These are phyloP conservation scores for Aureobasidium subglaciale DNA, from an alignment of 2,329 filamentous ascomycete species.

Conservation along the genomic window DNA sequence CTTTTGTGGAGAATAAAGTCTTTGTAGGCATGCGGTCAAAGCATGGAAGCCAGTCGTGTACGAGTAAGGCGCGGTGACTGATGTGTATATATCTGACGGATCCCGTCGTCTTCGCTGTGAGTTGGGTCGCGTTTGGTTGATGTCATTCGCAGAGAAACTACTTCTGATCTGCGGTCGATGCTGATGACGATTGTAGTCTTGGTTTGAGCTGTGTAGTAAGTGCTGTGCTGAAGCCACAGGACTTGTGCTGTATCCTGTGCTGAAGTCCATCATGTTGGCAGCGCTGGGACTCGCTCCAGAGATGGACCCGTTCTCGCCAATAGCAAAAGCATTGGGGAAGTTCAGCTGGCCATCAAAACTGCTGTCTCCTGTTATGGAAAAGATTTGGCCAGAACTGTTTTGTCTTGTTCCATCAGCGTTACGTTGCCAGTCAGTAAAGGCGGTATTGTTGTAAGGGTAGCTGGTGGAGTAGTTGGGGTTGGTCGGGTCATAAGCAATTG, in stretches of 20 bases:
- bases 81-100: conserved; percentile 79
- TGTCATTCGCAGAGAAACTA: conserved; percentile 25
- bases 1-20: conserved; percentile 70
- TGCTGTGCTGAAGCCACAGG: conserved; percentile 15
- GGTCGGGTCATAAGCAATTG: conserved; percentile 26
- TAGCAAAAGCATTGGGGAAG: conserved; percentile 53
- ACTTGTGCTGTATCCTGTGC: conserved; percentile 30
- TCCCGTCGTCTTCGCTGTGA: conserved; percentile 53
- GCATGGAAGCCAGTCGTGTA: conserved; percentile 89
- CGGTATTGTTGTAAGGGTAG: conserved; percentile 20
- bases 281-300: conserved; percentile 52
- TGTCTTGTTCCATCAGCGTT: conserved; percentile 35
- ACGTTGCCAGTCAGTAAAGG: conserved; percentile 26
- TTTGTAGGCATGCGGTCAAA: conserved; percentile 71
- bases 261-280: conserved; percentile 41
- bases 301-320: conserved; percentile 51
- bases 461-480: conserved; percentile 20
- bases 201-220: background rate
- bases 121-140: conserved; percentile 19
- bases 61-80: conserved; percentile 82
- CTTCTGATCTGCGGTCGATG: conserved; percentile 25
- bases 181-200: conserved; percentile 18
- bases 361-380: conserved; percentile 37
- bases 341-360: conserved; percentile 26
- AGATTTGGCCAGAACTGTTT: conserved; percentile 36